Evolutionary conservation across 306 rosid genomes (phyloP).

Genomic region (Astragalus membranaceus): DNA sequence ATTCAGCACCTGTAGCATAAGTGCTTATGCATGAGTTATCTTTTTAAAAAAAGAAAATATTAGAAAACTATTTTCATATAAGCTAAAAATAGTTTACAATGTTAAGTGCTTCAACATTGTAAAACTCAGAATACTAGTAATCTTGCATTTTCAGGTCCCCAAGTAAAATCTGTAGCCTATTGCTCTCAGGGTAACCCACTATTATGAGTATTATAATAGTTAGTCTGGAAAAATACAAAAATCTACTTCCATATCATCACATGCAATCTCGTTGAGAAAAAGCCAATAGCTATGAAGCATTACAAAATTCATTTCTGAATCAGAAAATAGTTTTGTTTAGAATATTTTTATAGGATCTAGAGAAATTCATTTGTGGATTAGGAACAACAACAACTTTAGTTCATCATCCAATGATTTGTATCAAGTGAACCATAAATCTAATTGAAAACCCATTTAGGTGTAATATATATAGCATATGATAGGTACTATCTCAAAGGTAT

Average conservation of each 20-base stretch:
- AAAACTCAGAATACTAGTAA: too few relatives aligned
- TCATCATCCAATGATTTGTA: background rate
- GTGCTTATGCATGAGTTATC: too few relatives aligned
- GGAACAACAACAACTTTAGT: background rate
- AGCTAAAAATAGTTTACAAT: too few relatives aligned
- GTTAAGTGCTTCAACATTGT: too few relatives aligned
- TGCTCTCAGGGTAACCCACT: background rate
- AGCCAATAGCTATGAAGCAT: background rate
- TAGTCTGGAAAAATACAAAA: background rate
- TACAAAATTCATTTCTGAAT: background rate
- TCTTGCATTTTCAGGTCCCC: too few relatives aligned
- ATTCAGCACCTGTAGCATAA: too few relatives aligned
- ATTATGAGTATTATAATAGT: background rate
- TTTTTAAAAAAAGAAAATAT: too few relatives aligned
- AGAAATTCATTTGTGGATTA: background rate
- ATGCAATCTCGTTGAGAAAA: background rate
- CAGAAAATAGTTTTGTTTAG: background rate
- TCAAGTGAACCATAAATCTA: background rate
- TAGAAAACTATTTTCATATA: too few relatives aligned
- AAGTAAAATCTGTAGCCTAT: too few relatives aligned
- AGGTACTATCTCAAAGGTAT: slow-evolving; percentile 68
- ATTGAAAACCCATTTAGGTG: background rate
- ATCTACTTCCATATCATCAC: background rate
- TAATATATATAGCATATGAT: background rate
- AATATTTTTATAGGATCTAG: background rate